phyloP scores from a whole-genome alignment of 129 eudicot species.

The Cynara cardunculus region DNA sequence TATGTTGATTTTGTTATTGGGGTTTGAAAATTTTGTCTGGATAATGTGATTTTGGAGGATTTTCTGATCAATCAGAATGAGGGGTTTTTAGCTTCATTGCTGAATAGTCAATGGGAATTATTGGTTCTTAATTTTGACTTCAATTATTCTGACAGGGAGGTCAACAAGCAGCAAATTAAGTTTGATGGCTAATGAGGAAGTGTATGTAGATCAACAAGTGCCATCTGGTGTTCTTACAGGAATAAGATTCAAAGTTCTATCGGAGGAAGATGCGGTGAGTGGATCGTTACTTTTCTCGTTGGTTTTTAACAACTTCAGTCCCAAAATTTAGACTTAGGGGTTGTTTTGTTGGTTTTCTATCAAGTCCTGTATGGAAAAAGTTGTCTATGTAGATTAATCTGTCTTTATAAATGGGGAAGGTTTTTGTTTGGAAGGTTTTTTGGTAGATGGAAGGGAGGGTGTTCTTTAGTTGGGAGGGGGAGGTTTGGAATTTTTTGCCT shows the following conservation, averaged over 20 bases:
- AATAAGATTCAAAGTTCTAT: conserved; percentile 50
- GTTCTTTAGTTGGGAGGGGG: no score
- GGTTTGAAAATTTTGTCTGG: neutral
- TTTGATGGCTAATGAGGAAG: conserved; percentile 51
- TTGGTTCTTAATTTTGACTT: conserved; percentile 2
- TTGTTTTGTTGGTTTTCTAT: no score
- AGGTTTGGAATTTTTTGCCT: no score
- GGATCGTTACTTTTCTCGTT: neutral
- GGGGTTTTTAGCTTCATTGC: neutral
- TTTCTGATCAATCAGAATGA: conserved; percentile 1
- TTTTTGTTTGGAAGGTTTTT: no score
- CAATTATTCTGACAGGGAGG: conserved; percentile 5
- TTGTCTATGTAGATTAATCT: no score
- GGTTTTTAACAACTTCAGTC: neutral
- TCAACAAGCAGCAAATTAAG: neutral
- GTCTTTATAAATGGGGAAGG: no score
- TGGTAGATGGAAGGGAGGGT: no score
- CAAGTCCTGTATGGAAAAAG: no score
- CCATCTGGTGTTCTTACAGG: conserved; percentile 56
- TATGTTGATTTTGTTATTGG: conserved; percentile 2
- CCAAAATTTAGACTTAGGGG: neutral
- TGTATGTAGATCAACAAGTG: conserved; percentile 42
- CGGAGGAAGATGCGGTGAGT: conserved; percentile 82
- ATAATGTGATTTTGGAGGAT: conserved; percentile 8
- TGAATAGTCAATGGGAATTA: neutral